A percentile compares a stretch with the other conserved stretches of the same genome.
phyloP scores from a whole-genome alignment of 2,329 filamentous ascomycete species.

The Colletotrichum sansevieriae region DNA sequence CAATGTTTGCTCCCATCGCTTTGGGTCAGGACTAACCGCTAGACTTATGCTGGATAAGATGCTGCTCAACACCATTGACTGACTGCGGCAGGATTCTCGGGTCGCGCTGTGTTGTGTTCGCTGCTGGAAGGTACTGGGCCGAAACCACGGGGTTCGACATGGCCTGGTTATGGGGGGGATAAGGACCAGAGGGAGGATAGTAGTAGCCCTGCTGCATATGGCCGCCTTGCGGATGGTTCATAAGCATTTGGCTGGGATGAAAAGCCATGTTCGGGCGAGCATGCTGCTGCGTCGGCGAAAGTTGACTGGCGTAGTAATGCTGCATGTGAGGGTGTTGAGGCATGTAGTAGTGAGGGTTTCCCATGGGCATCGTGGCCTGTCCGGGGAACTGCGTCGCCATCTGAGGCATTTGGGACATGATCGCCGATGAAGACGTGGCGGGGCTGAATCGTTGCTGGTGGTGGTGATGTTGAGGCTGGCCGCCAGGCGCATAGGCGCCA shows the following conservation, averaged over 20 bases:
- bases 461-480: constrained; percentile 50
- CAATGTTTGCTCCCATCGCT: not conserved
- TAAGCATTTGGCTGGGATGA: constrained; percentile 59
- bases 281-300: constrained; percentile 54
- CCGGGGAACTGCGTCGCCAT: constrained; percentile 56
- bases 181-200: constrained; percentile 57
- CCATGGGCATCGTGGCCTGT: constrained; percentile 54
- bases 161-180: constrained; percentile 49
- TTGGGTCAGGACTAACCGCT: constrained; percentile 4
- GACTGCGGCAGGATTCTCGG: constrained; percentile 44
- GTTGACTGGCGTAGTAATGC: constrained; percentile 59
- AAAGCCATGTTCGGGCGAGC: constrained; percentile 55
- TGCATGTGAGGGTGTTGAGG: constrained; percentile 58
- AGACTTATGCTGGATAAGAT: not conserved
- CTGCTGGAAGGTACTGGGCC: constrained; percentile 51
- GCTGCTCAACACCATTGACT: constrained; percentile 41
- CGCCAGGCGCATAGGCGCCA: constrained; percentile 53
- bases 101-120: constrained; percentile 45
- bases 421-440: constrained; percentile 50
- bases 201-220: constrained; percentile 56
- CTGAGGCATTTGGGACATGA: constrained; percentile 55
- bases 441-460: constrained; percentile 50
- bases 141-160: constrained; percentile 51
- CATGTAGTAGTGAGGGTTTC: constrained; percentile 61
- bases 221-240: constrained; percentile 55